These are phyloP conservation scores for Chaetothyriales sp. DNA, from an alignment of 2,329 filamentous ascomycete genomes.

Conservation along the genomic window DNA sequence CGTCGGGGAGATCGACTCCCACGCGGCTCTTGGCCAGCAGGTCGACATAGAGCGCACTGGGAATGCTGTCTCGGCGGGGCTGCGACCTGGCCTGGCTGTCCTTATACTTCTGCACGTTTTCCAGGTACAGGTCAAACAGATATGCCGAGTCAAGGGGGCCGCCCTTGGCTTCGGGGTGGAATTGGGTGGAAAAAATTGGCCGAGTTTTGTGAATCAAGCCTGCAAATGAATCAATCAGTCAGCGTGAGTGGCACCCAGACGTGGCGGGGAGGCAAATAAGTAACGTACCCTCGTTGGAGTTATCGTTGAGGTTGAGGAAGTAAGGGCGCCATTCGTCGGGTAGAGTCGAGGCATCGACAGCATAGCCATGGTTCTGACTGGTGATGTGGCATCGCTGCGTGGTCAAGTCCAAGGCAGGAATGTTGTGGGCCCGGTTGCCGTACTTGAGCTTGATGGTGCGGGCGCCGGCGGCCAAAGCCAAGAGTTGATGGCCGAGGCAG, in stretches of 20 bases:
- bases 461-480: slow-evolving; percentile 78
- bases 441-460: slow-evolving; percentile 97
- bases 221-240: slow-evolving; percentile 13
- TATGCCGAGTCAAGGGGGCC: slow-evolving; percentile 92
- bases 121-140: slow-evolving; percentile 90
- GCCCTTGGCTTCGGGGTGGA: slow-evolving; percentile 96
- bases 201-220: slow-evolving; percentile 89
- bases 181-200: slow-evolving; percentile 96
- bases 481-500: slow-evolving; percentile 90
- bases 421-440: slow-evolving; percentile 97
- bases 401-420: slow-evolving; percentile 83
- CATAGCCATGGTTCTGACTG: slow-evolving; percentile 96
- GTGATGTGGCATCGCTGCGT: slow-evolving; percentile 98
- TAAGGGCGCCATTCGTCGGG: slow-evolving; percentile 88
- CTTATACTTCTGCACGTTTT: slow-evolving; percentile 84
- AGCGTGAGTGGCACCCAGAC: slow-evolving; percentile 3
- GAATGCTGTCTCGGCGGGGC: slow-evolving; percentile 68
- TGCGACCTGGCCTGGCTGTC: slow-evolving; percentile 57
- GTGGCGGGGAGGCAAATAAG: neutral
- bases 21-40: slow-evolving; percentile 89
- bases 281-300: slow-evolving; percentile 69
- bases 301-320: slow-evolving; percentile 96
- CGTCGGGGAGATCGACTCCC: slow-evolving; percentile 62
- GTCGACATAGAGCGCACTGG: slow-evolving; percentile 76
- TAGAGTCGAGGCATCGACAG: slow-evolving; percentile 73